Conservation (phyloP, 768 basidiomycete genomes). For the Mycena epipterygia region DNA sequence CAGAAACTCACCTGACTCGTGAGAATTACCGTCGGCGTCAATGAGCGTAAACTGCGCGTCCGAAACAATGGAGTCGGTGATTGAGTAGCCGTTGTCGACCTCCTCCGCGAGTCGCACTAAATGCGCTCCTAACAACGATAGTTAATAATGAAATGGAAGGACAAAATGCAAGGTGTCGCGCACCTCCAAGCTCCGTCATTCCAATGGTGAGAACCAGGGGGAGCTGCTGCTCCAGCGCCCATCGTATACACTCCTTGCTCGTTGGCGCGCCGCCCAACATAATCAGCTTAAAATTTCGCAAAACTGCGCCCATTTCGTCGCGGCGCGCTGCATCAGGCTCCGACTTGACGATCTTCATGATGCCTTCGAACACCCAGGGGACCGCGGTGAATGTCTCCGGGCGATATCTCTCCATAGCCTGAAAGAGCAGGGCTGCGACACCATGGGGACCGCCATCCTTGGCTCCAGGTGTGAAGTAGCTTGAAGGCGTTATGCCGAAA, state of each 20-base stretch:
- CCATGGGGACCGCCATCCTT: slow-evolving; percentile 38
- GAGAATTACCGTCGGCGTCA: slow-evolving; percentile 38
- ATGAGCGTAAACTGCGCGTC: slow-evolving; percentile 44
- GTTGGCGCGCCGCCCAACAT: slow-evolving; percentile 48
- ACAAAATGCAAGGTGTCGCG: neutral
- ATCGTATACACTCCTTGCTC: slow-evolving; percentile 44
- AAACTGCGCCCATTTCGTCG: slow-evolving; percentile 33
- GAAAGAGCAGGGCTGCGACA: slow-evolving; percentile 42
- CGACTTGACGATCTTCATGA: slow-evolving; percentile 41
- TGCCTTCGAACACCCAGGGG: slow-evolving; percentile 50
- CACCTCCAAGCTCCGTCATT: slow-evolving; percentile 54
- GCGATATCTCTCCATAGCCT: slow-evolving; percentile 41
- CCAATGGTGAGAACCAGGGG: slow-evolving; percentile 50
- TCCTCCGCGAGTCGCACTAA: slow-evolving; percentile 45
- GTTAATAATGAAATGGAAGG: neutral
- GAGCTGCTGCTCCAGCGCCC: slow-evolving; percentile 44
- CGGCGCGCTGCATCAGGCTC: slow-evolving; percentile 38
- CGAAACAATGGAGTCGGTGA: slow-evolving; percentile 40
- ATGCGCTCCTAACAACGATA: slow-evolving; percentile 40
- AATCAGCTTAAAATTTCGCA: slow-evolving; percentile 44
- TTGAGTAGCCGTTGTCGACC: slow-evolving; percentile 39
- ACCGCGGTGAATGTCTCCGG: slow-evolving; percentile 46
- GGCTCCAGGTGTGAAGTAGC: slow-evolving; percentile 36
- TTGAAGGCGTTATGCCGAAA: slow-evolving; percentile 48
- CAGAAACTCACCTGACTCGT: slow-evolving; percentile 37